These are phyloP conservation scores for Cryphonectria radicalis DNA, from an alignment of 2,329 filamentous ascomycete genomes.

Conservation along the genomic window DNA sequence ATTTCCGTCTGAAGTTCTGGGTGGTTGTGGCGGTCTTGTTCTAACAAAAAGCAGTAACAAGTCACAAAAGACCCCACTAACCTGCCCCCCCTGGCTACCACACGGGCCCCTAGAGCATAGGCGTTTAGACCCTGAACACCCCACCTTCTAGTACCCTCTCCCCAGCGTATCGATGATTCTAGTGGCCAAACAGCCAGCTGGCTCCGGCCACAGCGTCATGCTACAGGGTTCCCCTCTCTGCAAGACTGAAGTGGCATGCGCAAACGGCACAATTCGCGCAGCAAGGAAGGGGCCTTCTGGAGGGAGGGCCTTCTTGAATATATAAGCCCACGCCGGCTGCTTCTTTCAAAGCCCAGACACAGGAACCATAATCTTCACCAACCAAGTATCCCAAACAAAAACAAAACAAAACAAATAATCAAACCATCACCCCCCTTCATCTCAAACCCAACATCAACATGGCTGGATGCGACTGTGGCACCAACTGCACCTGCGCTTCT, in stretches of 20 bases:
- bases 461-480: constrained; percentile 24
- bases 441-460: constrained; percentile 18
- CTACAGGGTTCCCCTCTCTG: constrained; percentile 9
- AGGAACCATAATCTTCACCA: not conserved
- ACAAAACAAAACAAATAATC: constrained; percentile 10
- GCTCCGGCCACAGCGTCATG: not conserved
- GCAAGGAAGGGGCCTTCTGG: not conserved
- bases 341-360: not conserved
- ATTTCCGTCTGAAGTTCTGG: not conserved
- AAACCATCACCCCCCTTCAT: not conserved
- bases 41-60: not conserved
- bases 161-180: not conserved
- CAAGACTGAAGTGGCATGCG: not conserved
- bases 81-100: not conserved
- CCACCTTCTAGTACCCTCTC: not conserved
- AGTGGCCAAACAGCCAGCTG: not conserved
- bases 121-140: not conserved
- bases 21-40: not conserved
- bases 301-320: not conserved
- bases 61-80: not conserved
- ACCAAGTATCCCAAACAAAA: not conserved
- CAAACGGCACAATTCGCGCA: constrained; percentile 24
- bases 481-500: constrained; percentile 17
- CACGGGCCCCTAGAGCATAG: not conserved
- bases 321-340: not conserved